Conservation (phyloP, 2,329 filamentous ascomycete genomes). For the Nemania serpens region DNA sequence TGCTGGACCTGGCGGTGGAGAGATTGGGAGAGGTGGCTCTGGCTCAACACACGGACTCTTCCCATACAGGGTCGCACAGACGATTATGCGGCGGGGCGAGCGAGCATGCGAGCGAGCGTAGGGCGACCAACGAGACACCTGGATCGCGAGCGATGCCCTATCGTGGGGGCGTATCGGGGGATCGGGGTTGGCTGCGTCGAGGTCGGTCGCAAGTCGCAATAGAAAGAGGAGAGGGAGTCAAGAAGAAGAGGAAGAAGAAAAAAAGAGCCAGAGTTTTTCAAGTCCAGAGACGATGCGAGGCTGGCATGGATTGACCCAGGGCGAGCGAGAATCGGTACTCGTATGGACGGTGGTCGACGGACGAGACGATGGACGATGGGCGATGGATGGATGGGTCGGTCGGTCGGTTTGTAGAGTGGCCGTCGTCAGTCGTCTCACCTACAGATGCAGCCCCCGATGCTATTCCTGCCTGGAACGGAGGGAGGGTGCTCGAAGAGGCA, state of each 20-base stretch:
- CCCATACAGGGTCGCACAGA: constrained; percentile 20
- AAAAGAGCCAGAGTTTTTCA: constrained; percentile 10
- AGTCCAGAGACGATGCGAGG: constrained; percentile 24
- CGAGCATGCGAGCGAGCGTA: background rate
- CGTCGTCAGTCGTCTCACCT: constrained; percentile 16
- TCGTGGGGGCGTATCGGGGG: background rate
- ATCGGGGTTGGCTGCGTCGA: background rate
- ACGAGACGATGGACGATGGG: too few species aligned
- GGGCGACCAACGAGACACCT: constrained; percentile 9
- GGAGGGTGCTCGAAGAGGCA: constrained; percentile 9
- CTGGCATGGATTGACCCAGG: constrained; percentile 17
- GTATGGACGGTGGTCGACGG: background rate
- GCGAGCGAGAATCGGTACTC: constrained; percentile 18
- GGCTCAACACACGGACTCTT: too few species aligned
- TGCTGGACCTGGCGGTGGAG: constrained; percentile 17
- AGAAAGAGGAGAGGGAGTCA: background rate
- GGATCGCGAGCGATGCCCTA: constrained; percentile 7
- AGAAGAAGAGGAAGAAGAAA: background rate
- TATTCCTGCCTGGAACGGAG: constrained; percentile 8
- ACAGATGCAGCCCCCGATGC: constrained; percentile 21
- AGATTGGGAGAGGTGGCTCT: constrained; percentile 10
- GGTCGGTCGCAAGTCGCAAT: constrained; percentile 12
- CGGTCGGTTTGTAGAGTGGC: constrained; percentile 14
- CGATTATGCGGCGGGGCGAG: constrained; percentile 17
- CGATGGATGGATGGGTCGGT: background rate